phyloP scores from a whole-genome alignment of 257 asterid species.

The Salvia rosmarinus region DNA sequence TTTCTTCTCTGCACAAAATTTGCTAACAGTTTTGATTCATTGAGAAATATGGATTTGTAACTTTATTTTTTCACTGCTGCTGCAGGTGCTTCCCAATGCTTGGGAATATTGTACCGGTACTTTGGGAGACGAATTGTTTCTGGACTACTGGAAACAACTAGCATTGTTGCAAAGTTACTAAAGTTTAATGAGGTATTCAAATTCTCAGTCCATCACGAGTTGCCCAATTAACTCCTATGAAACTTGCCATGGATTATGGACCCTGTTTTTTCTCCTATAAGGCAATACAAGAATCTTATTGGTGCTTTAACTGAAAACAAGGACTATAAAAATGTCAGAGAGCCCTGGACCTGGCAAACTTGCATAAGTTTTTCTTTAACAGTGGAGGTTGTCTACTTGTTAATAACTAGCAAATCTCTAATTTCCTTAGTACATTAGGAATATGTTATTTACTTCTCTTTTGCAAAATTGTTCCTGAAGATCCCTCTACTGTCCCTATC shows the following conservation, averaged over 20 bases:
- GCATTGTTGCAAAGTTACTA: slow-evolving; percentile 70
- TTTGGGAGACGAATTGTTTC: slow-evolving; percentile 87
- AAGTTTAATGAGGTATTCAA: slow-evolving; percentile 80
- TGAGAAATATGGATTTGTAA: slow-evolving; percentile 11
- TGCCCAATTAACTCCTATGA: slow-evolving; percentile 34
- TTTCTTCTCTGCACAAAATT: slow-evolving; percentile 10
- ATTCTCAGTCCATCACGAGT: slow-evolving; percentile 18
- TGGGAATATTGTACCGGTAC: slow-evolving; percentile 82
- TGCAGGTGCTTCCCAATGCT: slow-evolving; percentile 90
- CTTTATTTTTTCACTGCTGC: slow-evolving; percentile 22
- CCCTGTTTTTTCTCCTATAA: slow-evolving; percentile 18
- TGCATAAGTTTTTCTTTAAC: slow-evolving; percentile 21
- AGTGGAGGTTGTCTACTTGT: slow-evolving; percentile 9
- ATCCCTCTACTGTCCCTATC: background rate
- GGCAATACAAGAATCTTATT: slow-evolving; percentile 12
- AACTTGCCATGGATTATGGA: slow-evolving; percentile 3
- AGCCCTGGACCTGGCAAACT: slow-evolving; percentile 20
- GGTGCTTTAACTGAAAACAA: slow-evolving; percentile 16
- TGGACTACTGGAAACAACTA: slow-evolving; percentile 87
- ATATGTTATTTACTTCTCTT: background rate
- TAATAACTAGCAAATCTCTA: background rate
- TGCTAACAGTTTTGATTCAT: slow-evolving; percentile 10
- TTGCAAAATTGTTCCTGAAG: slow-evolving; percentile 24
- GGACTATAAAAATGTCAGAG: slow-evolving; percentile 19
- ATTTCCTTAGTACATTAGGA: background rate